These are phyloP conservation scores for Microbotryum violaceum DNA, from an alignment of 1,284 basidiomycete species.

Conservation along the genomic window DNA sequence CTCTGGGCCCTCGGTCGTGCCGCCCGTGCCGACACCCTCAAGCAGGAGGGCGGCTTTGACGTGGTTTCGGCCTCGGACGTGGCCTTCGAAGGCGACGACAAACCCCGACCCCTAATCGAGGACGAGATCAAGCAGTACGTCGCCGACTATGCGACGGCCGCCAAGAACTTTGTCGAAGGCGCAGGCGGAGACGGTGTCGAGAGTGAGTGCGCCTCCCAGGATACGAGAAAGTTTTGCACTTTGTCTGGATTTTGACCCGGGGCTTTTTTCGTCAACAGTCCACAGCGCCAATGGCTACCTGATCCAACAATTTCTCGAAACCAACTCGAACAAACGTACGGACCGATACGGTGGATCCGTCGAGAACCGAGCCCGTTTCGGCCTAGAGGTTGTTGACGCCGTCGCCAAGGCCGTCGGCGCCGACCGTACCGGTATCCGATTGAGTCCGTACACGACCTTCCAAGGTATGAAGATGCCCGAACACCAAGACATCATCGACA, in stretches of 20 bases:
- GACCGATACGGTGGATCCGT: conserved; percentile 55
- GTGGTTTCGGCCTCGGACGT: conserved; percentile 40
- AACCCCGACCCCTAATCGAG: conserved; percentile 30
- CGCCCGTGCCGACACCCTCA: conserved; percentile 37
- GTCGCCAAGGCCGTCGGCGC: conserved; percentile 48
- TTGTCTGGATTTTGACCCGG: too few relatives aligned
- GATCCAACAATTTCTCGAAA: conserved; percentile 53
- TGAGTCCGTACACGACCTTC: conserved; percentile 51
- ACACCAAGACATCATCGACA: conserved; percentile 34
- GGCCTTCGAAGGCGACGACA: conserved; percentile 42
- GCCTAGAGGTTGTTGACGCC: conserved; percentile 49
- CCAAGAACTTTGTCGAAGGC: conserved; percentile 48
- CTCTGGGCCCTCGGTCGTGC: conserved; percentile 49
- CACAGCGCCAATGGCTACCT: conserved; percentile 45
- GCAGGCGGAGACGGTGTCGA: conserved; percentile 62
- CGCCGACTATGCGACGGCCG: conserved; percentile 47
- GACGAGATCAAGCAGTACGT: conserved; percentile 42
- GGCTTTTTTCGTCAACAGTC: neutral
- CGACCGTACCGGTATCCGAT: conserved; percentile 48
- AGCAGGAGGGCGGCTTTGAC: conserved; percentile 29
- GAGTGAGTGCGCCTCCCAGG: conserved; percentile 41
- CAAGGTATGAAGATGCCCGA: conserved; percentile 39
- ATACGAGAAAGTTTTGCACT: too few relatives aligned
- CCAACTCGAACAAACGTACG: conserved; percentile 47
- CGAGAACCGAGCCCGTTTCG: conserved; percentile 51